Percentiles rank a stretch among this genome's conserved stretches.
phyloP scores from a whole-genome alignment of 768 basidiomycete species.

The Podaxis carcinomalis region DNA sequence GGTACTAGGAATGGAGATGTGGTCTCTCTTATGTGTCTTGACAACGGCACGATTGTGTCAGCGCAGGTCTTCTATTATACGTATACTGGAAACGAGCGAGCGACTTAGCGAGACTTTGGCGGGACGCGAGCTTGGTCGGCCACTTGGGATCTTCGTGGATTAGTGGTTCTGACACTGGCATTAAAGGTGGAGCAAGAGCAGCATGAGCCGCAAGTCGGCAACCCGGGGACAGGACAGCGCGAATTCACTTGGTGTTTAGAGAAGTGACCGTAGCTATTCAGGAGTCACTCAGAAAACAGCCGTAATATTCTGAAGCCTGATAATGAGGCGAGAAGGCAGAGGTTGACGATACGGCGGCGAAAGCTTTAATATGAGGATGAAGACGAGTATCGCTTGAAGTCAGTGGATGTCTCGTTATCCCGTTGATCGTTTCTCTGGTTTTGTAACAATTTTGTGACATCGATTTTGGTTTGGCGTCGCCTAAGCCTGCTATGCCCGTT shows the following conservation, averaged over 20 bases:
- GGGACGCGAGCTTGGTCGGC: background rate
- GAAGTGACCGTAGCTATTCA: background rate
- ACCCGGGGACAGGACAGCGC: background rate
- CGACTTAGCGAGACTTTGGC: background rate
- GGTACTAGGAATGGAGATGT: background rate
- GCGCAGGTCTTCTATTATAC: background rate
- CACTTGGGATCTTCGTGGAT: background rate
- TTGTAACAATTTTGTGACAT: background rate
- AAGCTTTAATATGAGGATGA: background rate
- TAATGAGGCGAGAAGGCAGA: background rate
- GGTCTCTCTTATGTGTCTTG: background rate
- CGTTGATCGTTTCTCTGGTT: background rate
- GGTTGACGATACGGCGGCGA: background rate
- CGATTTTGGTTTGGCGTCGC: background rate
- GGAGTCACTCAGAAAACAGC: background rate
- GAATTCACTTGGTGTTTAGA: background rate
- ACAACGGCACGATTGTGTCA: background rate
- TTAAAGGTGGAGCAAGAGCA: background rate
- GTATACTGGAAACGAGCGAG: background rate
- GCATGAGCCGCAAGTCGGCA: background rate
- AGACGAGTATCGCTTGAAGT: background rate
- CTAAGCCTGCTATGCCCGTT: background rate
- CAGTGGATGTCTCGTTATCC: background rate
- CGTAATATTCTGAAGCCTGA: background rate
- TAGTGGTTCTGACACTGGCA: background rate